phyloP scores from a whole-genome alignment of 306 rosid species.

The Cicer pinnatifidum region DNA sequence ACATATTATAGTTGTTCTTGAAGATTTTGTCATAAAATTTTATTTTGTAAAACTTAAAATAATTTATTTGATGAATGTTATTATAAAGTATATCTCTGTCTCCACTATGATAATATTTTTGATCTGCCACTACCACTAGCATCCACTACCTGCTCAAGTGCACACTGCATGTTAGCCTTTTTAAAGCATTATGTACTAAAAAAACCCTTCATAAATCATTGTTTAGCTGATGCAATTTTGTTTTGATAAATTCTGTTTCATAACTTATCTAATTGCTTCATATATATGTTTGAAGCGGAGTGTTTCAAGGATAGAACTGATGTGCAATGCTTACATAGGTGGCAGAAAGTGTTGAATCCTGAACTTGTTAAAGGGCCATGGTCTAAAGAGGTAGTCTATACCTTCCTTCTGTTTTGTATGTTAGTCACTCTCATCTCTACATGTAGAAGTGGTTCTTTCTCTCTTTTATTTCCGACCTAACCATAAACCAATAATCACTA shows the following conservation, averaged over 20 bases:
- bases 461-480: background rate
- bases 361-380: slow-evolving; percentile 98
- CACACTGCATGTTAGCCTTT: background rate
- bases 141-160: slow-evolving; percentile 7
- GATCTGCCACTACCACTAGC: background rate
- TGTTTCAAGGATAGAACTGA: slow-evolving; percentile 96
- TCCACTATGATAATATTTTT: no score
- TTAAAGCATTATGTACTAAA: background rate
- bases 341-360: slow-evolving; percentile 99
- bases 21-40: no score
- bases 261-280: slow-evolving; percentile 43
- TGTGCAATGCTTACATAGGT: slow-evolving; percentile 98
- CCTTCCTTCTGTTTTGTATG: slow-evolving; percentile 14
- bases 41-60: no score
- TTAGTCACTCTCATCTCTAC: background rate
- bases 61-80: no score
- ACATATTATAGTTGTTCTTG: no score
- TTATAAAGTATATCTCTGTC: no score
- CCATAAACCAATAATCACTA: background rate
- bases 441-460: slow-evolving; percentile 15
- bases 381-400: slow-evolving; percentile 86
- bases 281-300: slow-evolving; percentile 70
- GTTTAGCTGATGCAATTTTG: slow-evolving; percentile 17
- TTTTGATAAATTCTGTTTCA: slow-evolving; percentile 33
- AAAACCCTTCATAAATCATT: background rate